Conservation (phyloP, 2,329 filamentous ascomycete genomes). For the Trichophyton verrucosum region DNA sequence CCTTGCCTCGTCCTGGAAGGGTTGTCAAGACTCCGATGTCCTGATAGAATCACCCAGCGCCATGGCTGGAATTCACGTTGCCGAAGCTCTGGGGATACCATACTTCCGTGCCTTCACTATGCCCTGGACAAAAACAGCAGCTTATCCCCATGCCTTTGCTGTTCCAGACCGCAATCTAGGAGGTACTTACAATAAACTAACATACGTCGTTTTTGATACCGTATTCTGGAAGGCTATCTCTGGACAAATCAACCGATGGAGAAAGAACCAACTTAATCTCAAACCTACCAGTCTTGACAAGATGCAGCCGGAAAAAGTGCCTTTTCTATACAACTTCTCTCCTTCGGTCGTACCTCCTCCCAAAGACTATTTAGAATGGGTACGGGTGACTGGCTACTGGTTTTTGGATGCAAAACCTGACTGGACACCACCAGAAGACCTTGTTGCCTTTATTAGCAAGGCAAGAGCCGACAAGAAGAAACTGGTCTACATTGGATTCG, state of each 20-base stretch:
- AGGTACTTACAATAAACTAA: conserved; percentile 86
- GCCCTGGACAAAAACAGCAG: conserved; percentile 93
- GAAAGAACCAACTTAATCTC: conserved; percentile 64
- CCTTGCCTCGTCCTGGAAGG: conserved; percentile 64
- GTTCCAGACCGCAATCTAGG: conserved; percentile 90
- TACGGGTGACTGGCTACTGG: conserved; percentile 95
- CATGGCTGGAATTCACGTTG: conserved; percentile 96
- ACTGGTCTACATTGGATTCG: conserved; percentile 92
- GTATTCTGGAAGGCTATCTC: conserved; percentile 94
- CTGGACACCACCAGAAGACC: conserved; percentile 63
- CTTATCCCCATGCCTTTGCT: conserved; percentile 93
- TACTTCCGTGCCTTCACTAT: conserved; percentile 98
- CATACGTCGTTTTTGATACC: conserved; percentile 91
- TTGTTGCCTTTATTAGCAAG: conserved; percentile 69
- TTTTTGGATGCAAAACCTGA: conserved; percentile 67
- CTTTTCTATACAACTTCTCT: conserved; percentile 95
- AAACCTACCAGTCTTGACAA: conserved; percentile 75
- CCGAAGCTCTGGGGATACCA: conserved; percentile 79
- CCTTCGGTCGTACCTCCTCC: conserved; percentile 88
- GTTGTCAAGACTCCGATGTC: conserved; percentile 76
- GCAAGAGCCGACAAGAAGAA: conserved; percentile 75
- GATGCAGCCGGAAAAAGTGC: conserved; percentile 93
- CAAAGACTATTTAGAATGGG: conserved; percentile 94
- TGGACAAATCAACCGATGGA: conserved; percentile 84
- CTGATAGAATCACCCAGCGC: conserved; percentile 91